These are phyloP conservation scores for Euphorbia celastroides DNA, from an alignment of 441 rosid genomes.

Conservation along the genomic window DNA sequence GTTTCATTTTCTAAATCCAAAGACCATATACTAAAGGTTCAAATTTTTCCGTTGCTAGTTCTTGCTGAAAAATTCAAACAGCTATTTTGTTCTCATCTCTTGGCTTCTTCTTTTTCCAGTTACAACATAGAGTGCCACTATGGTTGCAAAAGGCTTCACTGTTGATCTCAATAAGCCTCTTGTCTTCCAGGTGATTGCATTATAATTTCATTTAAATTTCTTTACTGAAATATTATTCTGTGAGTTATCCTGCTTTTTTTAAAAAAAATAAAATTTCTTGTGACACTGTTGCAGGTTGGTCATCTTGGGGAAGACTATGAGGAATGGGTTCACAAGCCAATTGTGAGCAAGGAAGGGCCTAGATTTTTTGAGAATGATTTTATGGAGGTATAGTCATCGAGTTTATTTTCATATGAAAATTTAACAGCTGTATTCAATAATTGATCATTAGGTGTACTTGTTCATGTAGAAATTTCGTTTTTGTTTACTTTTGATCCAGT, in stretches of 20 bases:
- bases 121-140: constrained; percentile 29
- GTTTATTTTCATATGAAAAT: constrained; percentile 4
- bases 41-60: neutral
- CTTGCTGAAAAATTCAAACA: neutral
- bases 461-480: neutral
- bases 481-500: neutral
- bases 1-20: neutral
- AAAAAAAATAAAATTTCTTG: too few species aligned
- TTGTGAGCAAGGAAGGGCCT: constrained; percentile 86
- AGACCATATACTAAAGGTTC: neutral
- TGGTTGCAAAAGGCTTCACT: constrained; percentile 73
- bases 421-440: neutral
- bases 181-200: constrained; percentile 74
- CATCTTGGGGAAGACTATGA: constrained; percentile 91
- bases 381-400: constrained; percentile 58
- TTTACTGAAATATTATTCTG: neutral
- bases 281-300: constrained; percentile 60
- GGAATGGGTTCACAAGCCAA: constrained; percentile 98
- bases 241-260: constrained; percentile 4
- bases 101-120: constrained; percentile 5
- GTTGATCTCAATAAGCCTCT: constrained; percentile 91
- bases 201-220: neutral
- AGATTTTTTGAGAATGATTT: constrained; percentile 83
- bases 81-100: neutral
- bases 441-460: neutral